Conservation (phyloP, 2,329 filamentous ascomycete species). For the Sordariomycetes sp. region DNA sequence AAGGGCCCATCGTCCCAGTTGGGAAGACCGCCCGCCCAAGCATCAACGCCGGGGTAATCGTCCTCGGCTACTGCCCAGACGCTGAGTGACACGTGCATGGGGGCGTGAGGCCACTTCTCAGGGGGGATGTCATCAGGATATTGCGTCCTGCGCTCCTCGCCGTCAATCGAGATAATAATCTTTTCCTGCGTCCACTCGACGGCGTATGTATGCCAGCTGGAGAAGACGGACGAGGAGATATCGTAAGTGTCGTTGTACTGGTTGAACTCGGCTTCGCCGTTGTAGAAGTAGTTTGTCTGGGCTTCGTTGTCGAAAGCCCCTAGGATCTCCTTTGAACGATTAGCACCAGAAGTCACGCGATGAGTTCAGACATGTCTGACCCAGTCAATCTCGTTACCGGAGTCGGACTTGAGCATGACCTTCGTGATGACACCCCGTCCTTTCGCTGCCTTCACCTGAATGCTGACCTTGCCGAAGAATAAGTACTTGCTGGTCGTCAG, state of each 20-base stretch:
- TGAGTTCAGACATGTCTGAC: constrained; percentile 9
- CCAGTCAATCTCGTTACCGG: constrained; percentile 61
- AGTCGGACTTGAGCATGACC: constrained; percentile 67
- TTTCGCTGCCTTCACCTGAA: constrained; percentile 59
- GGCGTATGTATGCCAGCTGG: constrained; percentile 52
- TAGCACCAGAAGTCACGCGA: too few relatives aligned
- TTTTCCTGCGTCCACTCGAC: constrained; percentile 55
- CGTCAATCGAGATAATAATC: constrained; percentile 52
- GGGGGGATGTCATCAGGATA: constrained; percentile 36
- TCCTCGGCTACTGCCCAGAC: constrained; percentile 43
- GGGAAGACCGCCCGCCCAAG: constrained; percentile 55
- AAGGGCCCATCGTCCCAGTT: constrained; percentile 18
- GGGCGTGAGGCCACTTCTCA: constrained; percentile 56
- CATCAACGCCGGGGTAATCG: constrained; percentile 47
- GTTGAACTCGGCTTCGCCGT: constrained; percentile 47
- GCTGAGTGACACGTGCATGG: constrained; percentile 57
- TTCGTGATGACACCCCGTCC: constrained; percentile 71
- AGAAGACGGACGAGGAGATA: constrained; percentile 27
- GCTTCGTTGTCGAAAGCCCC: constrained; percentile 40
- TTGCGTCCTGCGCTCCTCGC: constrained; percentile 19
- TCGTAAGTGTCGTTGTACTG: constrained; percentile 39
- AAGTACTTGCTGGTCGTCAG: constrained; percentile 69
- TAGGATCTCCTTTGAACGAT: constrained; percentile 15
- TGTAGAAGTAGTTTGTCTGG: constrained; percentile 74
- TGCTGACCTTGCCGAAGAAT: constrained; percentile 72